These are phyloP conservation scores for Lepidopterella palustris DNA, from an alignment of 495 filamentous ascomycete genomes.

Conservation along the genomic window DNA sequence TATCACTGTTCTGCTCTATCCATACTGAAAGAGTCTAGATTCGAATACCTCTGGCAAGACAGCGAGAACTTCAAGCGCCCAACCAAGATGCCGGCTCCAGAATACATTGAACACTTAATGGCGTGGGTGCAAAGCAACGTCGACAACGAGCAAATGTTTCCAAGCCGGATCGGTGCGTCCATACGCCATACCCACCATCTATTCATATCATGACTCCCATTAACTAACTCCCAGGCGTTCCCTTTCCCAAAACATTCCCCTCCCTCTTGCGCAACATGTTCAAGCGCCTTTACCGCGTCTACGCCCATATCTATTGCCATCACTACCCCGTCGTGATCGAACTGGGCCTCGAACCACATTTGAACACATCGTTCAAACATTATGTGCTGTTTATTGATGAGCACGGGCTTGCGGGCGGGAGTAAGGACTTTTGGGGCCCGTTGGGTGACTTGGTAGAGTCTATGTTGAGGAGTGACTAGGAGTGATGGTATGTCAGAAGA, in stretches of 20 bases:
- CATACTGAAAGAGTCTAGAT: too few species aligned
- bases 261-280: slow-evolving; percentile 85
- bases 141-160: slow-evolving; percentile 92
- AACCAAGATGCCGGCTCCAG: slow-evolving; percentile 95
- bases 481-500: neutral
- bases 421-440: slow-evolving; percentile 96
- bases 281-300: slow-evolving; percentile 97
- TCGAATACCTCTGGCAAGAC: slow-evolving; percentile 99
- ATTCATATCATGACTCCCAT: too few species aligned
- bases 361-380: slow-evolving; percentile 99
- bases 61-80: slow-evolving; percentile 85
- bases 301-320: slow-evolving; percentile 99
- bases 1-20: too few species aligned
- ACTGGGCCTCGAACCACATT: slow-evolving; percentile 89
- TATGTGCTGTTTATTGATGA: slow-evolving; percentile 97
- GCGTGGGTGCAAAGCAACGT: slow-evolving; percentile 91
- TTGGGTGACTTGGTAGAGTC: slow-evolving; percentile 93
- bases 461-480: slow-evolving; percentile 85
- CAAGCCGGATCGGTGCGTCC: slow-evolving; percentile 72
- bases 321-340: slow-evolving; percentile 96
- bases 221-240: slow-evolving; percentile 60
- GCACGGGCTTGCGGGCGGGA: slow-evolving; percentile 73
- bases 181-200: too few species aligned
- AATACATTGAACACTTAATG: slow-evolving; percentile 97
- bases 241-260: slow-evolving; percentile 90